Percentiles rank a stretch among this genome's conserved stretches.
Conservation (phyloP, 257 asterid genomes). For the Vinca minor region DNA sequence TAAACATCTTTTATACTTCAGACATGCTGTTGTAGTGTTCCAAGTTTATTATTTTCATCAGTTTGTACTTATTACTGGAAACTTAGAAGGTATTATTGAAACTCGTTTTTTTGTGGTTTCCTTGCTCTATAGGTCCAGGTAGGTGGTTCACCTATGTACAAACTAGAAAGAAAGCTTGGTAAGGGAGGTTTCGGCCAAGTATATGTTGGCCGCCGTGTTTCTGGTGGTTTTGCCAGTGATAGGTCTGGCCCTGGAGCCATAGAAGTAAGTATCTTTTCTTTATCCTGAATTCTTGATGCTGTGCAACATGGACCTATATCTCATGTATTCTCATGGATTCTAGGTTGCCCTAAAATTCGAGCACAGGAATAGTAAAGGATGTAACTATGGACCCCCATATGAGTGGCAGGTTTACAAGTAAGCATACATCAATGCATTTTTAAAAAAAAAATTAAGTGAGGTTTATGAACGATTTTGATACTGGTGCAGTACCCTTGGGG, state of each 20-base stretch:
- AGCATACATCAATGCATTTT: slow-evolving; percentile 10
- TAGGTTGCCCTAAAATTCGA: slow-evolving; percentile 90
- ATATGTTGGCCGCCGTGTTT: slow-evolving; percentile 65
- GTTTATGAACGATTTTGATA: slow-evolving; percentile 7
- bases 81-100: slow-evolving; percentile 1
- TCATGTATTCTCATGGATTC: not conserved
- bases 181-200: slow-evolving; percentile 97
- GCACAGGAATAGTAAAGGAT: slow-evolving; percentile 78
- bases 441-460: not conserved
- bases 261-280: slow-evolving; percentile 32
- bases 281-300: not conserved
- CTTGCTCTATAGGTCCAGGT: slow-evolving; percentile 62
- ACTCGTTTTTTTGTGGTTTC: not conserved
- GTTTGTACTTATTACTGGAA: not conserved
- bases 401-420: slow-evolving; percentile 93
- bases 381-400: slow-evolving; percentile 66
- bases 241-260: slow-evolving; percentile 56
- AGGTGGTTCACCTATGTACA: slow-evolving; percentile 70
- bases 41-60: not conserved
- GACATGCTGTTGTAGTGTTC: not conserved
- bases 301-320: not conserved
- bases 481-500: slow-evolving; percentile 58
- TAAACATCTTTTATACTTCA: too few relatives aligned
- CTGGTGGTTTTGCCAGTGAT: slow-evolving; percentile 39
- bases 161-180: slow-evolving; percentile 61